Evolutionary conservation across 2,329 filamentous ascomycete genomes (phyloP), one percentile per base, ranked within the genome.

Genomic region (Ophiostoma pallidulum): DNA sequence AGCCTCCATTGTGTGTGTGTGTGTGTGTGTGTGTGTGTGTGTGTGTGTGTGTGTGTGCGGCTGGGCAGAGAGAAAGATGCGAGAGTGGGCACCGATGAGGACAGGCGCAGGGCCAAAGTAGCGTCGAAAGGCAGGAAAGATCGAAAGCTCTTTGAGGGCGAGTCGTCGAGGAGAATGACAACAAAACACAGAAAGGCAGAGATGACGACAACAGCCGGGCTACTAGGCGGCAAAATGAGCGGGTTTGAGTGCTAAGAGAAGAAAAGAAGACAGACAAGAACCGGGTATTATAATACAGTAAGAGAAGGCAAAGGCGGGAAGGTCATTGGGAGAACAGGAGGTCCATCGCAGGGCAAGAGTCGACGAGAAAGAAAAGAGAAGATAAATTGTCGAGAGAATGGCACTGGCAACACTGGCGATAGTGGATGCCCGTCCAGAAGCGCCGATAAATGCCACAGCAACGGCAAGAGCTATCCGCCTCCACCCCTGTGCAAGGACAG

Each of bases 1-100:
- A 45, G 86, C 81, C 71, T 97, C 92, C 92, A 97, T 97, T 60
- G 58, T 66, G 59, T 19, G 26, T 26, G 36, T 35, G 52, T 42
- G 41, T 41, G 52, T 51, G 24, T n/a, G n/a, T n/a, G n/a, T n/a
- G n/a, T n/a, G n/a, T n/a, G n/a, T n/a, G n/a, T n/a, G n/a, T n/a
- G n/a, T n/a, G n/a, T n/a, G n/a, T n/a, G n/a, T n/a, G n/a, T n/a
- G n/a, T n/a, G n/a, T n/a, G n/a, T n/a, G n/a, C n/a, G n/a, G n/a
- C n/a, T n/a, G n/a, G n/a, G n/a, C n/a, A n/a, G n/a, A n/a, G n/a
- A n/a, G n/a, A n/a, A n/a, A n/a, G n/a, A n/a, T n/a, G n/a, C n/a
- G n/a, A n/a, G n/a, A n/a, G n/a, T n/a, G n/a, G n/a, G n/a, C n/a
- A n/a, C n/a, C n/a, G n/a, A n/a, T n/a, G n/a, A n/a, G n/a, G n/a